phyloP scores from a whole-genome alignment of 106 monocot genomes.

The Iris macrosiphon region DNA sequence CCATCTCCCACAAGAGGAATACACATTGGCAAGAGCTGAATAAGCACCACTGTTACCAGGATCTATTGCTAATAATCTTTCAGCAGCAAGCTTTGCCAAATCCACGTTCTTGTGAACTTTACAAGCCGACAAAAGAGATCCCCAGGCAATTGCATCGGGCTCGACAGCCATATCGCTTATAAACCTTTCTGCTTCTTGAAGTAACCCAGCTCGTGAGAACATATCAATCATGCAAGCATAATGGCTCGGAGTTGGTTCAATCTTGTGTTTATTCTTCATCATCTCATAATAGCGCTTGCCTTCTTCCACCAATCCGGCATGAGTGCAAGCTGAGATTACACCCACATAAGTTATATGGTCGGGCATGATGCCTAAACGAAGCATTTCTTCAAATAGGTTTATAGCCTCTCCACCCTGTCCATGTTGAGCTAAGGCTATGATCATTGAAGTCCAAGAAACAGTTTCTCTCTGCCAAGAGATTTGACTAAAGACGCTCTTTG shows the following conservation, averaged over 20 bases:
- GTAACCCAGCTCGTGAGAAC: conserved; percentile 56
- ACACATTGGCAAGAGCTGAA: conserved; percentile 84
- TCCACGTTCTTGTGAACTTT: conserved; percentile 70
- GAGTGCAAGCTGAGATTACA: conserved; percentile 84
- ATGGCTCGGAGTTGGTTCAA: conserved; percentile 74
- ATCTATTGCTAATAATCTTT: conserved; percentile 52
- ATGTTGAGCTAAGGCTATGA: conserved; percentile 88
- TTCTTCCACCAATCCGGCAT: conserved; percentile 63
- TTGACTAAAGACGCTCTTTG: conserved; percentile 54
- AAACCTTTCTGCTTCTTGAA: conserved; percentile 68
- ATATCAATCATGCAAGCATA: conserved; percentile 94
- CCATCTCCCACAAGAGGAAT: conserved; percentile 83
- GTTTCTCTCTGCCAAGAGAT: conserved; percentile 32
- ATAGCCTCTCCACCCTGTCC: conserved; percentile 77
- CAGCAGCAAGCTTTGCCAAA: conserved; percentile 58
- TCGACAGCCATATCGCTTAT: conserved; percentile 68
- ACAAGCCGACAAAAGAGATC: conserved; percentile 78
- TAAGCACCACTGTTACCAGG: conserved; percentile 84
- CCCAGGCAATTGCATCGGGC: conserved; percentile 84
- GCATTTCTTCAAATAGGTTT: conserved; percentile 68
- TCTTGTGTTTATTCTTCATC: conserved; percentile 65
- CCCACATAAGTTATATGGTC: conserved; percentile 91
- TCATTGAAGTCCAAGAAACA: conserved; percentile 91
- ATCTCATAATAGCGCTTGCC: conserved; percentile 52
- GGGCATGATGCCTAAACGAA: conserved; percentile 34